Evolutionary conservation across 2,329 filamentous ascomycete genomes (phyloP).

Genomic region (Calonectria pseudoturangicola): DNA sequence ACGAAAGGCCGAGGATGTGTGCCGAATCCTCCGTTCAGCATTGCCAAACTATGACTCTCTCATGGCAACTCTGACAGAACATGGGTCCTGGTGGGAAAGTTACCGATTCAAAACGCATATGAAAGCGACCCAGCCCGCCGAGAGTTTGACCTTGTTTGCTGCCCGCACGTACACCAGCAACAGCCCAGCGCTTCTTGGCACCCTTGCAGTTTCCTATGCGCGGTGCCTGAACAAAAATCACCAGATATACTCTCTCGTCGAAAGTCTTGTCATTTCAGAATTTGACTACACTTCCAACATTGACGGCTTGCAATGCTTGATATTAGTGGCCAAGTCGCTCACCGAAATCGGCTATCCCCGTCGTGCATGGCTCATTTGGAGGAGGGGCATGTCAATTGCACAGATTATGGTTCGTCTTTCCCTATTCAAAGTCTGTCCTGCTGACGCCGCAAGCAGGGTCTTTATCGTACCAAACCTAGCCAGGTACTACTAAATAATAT

Average conservation of each 20-base stretch:
- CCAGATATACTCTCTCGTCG: conserved; percentile 20
- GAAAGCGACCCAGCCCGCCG: not conserved
- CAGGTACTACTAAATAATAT: conserved; percentile 1
- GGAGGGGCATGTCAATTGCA: conserved; percentile 28
- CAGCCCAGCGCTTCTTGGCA: conserved; percentile 26
- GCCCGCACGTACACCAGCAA: conserved; percentile 29
- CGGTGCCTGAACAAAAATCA: conserved; percentile 24
- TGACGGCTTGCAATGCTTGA: conserved; percentile 32
- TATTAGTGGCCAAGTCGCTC: conserved; percentile 24
- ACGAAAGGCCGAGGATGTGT: conserved; percentile 29
- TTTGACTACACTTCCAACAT: conserved; percentile 24
- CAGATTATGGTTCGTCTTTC: conserved; percentile 26
- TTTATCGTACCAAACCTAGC: conserved; percentile 3
- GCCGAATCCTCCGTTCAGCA: conserved; percentile 24
- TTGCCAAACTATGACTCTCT: conserved; percentile 28
- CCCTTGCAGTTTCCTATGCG: conserved; percentile 3
- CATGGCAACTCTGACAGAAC: conserved; percentile 8
- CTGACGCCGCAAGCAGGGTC: not conserved
- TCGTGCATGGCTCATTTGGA: conserved; percentile 33
- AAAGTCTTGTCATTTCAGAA: conserved; percentile 28
- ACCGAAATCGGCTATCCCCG: conserved; percentile 28
- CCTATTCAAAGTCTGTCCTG: too few species aligned
- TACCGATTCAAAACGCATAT: conserved; percentile 35
- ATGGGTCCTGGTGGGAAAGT: conserved; percentile 29
- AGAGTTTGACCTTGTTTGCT: conserved; percentile 22